These are phyloP conservation scores for Fusarium sp. DNA, from an alignment of 2,329 filamentous ascomycete species.

Conservation along the genomic window DNA sequence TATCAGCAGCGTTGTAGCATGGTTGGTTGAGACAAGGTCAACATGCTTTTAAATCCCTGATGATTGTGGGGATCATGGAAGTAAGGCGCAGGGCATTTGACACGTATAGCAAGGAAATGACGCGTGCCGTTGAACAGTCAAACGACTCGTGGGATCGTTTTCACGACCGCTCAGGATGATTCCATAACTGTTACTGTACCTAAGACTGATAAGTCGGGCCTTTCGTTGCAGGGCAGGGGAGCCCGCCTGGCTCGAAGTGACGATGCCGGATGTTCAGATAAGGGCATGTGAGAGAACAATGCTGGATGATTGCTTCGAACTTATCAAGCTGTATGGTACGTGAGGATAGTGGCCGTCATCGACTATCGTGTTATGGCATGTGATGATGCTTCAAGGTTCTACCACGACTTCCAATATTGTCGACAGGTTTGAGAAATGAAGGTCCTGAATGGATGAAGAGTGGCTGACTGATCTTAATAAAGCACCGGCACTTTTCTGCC, in stretches of 20 bases:
- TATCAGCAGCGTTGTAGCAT: constrained; percentile 9
- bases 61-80: constrained; percentile 6
- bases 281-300: constrained; percentile 15
- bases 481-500: background rate
- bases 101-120: background rate
- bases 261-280: background rate
- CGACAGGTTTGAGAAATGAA: background rate
- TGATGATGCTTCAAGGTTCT: constrained; percentile 8
- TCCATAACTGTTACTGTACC: background rate
- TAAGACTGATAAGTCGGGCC: background rate
- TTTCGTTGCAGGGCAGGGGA: background rate
- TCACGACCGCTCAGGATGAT: background rate
- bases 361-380: constrained; percentile 17
- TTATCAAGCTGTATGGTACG: background rate
- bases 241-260: background rate
- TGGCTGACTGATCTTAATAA: background rate
- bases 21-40: background rate
- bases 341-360: background rate
- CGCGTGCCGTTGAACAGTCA: background rate
- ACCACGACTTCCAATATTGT: background rate
- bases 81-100: background rate
- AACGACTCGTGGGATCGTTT: background rate
- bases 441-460: background rate
- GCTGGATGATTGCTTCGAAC: background rate
- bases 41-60: constrained; percentile 5